A percentile compares a stretch with the other conserved stretches of the same genome.
These are phyloP conservation scores for Pyrenula aspistea DNA, from an alignment of 495 filamentous ascomycete genomes.

Conservation along the genomic window DNA sequence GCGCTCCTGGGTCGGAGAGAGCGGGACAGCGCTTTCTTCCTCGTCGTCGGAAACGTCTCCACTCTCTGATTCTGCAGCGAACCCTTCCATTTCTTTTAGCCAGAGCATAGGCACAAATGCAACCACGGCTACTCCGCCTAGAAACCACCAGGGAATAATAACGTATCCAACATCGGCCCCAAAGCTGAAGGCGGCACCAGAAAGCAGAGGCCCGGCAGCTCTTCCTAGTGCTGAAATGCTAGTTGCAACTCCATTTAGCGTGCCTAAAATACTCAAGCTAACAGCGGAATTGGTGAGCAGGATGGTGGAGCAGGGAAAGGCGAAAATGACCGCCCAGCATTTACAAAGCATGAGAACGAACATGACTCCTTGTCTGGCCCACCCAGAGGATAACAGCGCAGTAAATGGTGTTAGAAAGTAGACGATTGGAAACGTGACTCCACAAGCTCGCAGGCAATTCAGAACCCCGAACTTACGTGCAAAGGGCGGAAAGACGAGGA, in stretches of 20 bases:
- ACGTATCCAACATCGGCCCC: constrained; percentile 62
- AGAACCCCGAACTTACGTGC: constrained; percentile 61
- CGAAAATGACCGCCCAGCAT: constrained; percentile 59
- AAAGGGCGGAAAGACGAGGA: constrained; percentile 61
- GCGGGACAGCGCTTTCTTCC: constrained; percentile 6
- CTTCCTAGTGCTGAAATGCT: constrained; percentile 67
- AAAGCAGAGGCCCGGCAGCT: constrained; percentile 60
- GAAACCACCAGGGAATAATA: constrained; percentile 68
- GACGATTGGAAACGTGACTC: constrained; percentile 50
- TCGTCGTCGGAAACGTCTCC: constrained; percentile 13
- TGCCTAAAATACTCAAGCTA: constrained; percentile 65
- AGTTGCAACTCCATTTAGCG: constrained; percentile 80
- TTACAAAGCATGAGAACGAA: constrained; percentile 54
- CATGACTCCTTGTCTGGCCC: constrained; percentile 22
- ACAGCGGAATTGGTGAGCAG: constrained; percentile 77
- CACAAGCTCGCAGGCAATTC: constrained; percentile 41
- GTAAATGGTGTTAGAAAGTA: constrained; percentile 68
- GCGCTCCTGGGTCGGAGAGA: background rate
- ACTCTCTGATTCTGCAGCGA: constrained; percentile 22
- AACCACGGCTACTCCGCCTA: constrained; percentile 43
- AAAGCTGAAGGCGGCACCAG: constrained; percentile 52
- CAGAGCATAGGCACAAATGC: constrained; percentile 57
- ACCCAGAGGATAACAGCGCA: constrained; percentile 37
- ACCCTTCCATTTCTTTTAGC: constrained; percentile 67
- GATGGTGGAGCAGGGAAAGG: constrained; percentile 82